Evolutionary conservation across 2,329 filamentous ascomycete genomes (phyloP), one percentile per base, ranked within the genome.

Genomic region (Hypoxylon sp.): DNA sequence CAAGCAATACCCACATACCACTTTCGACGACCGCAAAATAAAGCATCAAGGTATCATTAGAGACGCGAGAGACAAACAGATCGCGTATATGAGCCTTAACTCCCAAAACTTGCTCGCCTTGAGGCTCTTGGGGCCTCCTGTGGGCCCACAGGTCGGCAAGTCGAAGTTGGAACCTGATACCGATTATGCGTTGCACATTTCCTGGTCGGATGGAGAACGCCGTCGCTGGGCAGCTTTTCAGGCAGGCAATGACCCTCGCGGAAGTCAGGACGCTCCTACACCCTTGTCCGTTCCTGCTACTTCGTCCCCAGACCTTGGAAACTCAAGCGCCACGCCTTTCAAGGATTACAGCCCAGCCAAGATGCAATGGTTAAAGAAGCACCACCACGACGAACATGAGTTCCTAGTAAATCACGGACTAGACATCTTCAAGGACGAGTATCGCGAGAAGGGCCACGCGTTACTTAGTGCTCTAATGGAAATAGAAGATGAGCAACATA

Each of bases 361-460:
- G 38, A 43, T 13, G 49, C n/a, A 52, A 5, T 52, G 49, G 49
- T 10, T 52, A 32, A 52, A 36, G 17, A n/a, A 38, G 3, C 28
- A 52, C 19, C 30, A 34, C 6, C 28, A 2, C 17, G 49, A 21
- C 10, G 49, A 34, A 9, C 21, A 34, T 19, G 13, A 21, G 9
- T n/a, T 52, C 17, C 14, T 52, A 7, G 2, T 10, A 14, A 17
- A 28, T 2, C 10, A 52, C 11, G 28, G 30, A 30, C 13, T 52
- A 32, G 3, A 21, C 11, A 52, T 52, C 49, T 36, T 34, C 32
- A 36, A 52, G 3, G 49, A 34, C 11, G 49, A 52, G 9, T 13
- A 52, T 52, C 49, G 49, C 17, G 49, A 34, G 30, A 21, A 9
- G 19, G 49, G 28, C 9, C 28, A 30, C 17, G 30, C 49, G 11